phyloP scores from a whole-genome alignment of 1,139 yeast species.

The Taphrina deformans region DNA sequence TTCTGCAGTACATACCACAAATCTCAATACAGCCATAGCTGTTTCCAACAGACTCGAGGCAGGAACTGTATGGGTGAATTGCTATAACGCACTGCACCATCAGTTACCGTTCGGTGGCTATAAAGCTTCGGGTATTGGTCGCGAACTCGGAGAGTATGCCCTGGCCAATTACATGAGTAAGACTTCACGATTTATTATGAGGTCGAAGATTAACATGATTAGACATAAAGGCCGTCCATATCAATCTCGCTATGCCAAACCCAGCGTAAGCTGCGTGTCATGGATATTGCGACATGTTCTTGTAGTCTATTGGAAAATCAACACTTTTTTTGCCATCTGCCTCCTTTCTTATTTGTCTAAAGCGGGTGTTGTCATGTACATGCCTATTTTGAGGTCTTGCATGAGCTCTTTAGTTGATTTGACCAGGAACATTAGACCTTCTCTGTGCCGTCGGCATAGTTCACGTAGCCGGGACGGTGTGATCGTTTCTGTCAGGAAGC shows the following conservation, averaged over 20 bases:
- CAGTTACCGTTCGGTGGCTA: slow-evolving; percentile 80
- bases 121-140: slow-evolving; percentile 85
- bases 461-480: too few species aligned
- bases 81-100: slow-evolving; percentile 80
- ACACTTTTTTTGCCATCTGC: too few species aligned
- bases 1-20: slow-evolving; percentile 76
- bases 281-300: too few species aligned
- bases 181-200: neutral
- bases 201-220: neutral
- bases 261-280: slow-evolving; percentile 11
- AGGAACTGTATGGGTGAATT: slow-evolving; percentile 80
- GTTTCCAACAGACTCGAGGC: slow-evolving; percentile 70
- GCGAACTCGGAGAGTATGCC: slow-evolving; percentile 87
- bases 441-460: too few species aligned
- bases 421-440: too few species aligned
- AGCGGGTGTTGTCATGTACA: too few species aligned
- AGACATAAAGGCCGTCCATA: slow-evolving; percentile 68
- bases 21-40: slow-evolving; percentile 58
- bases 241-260: slow-evolving; percentile 35
- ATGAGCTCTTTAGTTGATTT: too few species aligned
- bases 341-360: too few species aligned
- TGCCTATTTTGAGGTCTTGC: too few species aligned
- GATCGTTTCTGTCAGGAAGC: too few species aligned
- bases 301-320: too few species aligned
- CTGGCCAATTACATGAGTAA: slow-evolving; percentile 66